These are phyloP conservation scores for Madurella fahalii DNA, from an alignment of 2,329 filamentous ascomycete species.

Conservation along the genomic window DNA sequence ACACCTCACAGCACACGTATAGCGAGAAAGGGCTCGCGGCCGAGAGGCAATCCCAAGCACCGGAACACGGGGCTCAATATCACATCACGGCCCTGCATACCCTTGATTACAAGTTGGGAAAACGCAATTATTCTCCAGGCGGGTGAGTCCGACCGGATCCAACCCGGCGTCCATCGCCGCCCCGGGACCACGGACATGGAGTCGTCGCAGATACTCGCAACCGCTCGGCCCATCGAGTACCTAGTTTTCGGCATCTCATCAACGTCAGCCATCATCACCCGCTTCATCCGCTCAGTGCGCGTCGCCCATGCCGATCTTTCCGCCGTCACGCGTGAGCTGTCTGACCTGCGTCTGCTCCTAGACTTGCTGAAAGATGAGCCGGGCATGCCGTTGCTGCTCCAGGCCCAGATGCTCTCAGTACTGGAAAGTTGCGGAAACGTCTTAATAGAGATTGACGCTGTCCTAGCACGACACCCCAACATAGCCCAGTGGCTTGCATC, in stretches of 20 bases:
- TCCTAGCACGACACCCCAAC: conserved; percentile 17
- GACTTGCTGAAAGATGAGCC: conserved; percentile 25
- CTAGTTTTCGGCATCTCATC: conserved; percentile 23
- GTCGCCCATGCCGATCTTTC: conserved; percentile 24
- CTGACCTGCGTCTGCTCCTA: conserved; percentile 25
- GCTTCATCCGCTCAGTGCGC: conserved; percentile 26
- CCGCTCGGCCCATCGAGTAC: conserved; percentile 21
- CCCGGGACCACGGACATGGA: conserved; percentile 7
- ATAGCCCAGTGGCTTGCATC: conserved; percentile 14
- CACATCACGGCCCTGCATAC: background rate
- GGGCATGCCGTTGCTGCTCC: conserved; percentile 17
- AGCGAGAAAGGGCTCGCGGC: too few relatives aligned
- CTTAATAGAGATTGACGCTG: conserved; percentile 19
- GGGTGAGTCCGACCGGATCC: too few relatives aligned
- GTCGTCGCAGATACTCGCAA: background rate
- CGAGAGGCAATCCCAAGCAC: background rate
- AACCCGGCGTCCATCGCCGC: too few relatives aligned
- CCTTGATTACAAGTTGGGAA: too few relatives aligned
- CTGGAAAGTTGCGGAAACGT: conserved; percentile 21
- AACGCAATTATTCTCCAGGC: too few relatives aligned
- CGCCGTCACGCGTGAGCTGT: conserved; percentile 26
- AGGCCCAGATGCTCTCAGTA: conserved; percentile 20
- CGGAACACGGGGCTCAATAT: background rate
- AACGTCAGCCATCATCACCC: conserved; percentile 25
- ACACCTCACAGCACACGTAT: too few relatives aligned